Percentiles rank a stretch among this genome's conserved stretches.
phyloP scores from a whole-genome alignment of 371 early-diverging fungal species.

The Sanchytrium tribonematis region DNA sequence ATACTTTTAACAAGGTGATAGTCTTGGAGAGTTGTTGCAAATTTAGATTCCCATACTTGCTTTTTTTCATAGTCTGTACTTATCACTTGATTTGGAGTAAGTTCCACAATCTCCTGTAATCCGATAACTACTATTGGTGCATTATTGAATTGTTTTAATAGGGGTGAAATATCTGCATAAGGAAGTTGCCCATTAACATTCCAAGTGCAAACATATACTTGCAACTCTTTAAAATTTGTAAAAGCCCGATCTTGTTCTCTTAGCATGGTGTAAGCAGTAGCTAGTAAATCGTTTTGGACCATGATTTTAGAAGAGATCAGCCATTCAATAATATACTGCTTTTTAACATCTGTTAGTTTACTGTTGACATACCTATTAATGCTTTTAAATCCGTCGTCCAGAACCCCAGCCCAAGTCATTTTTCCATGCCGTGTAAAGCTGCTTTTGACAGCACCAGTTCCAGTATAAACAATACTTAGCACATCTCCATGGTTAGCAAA shows the following conservation, averaged over 20 bases:
- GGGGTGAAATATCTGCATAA: constrained; percentile 16
- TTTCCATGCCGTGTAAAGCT: constrained; percentile 70
- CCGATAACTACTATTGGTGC: constrained; percentile 26
- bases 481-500: constrained; percentile 90
- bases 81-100: constrained; percentile 50
- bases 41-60: constrained; percentile 12
- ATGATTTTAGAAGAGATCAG: neutral
- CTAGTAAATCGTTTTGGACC: neutral
- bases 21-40: neutral
- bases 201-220: constrained; percentile 52
- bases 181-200: constrained; percentile 59
- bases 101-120: constrained; percentile 76
- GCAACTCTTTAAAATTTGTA: neutral
- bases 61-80: constrained; percentile 36
- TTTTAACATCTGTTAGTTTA: neutral
- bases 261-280: neutral
- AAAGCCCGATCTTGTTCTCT: neutral
- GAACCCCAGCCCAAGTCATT: constrained; percentile 30
- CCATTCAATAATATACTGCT: neutral
- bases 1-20: constrained; percentile 3
- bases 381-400: constrained; percentile 6
- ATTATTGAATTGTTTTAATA: neutral
- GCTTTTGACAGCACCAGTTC: constrained; percentile 86
- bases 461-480: constrained; percentile 75
- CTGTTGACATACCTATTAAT: constrained; percentile 1